Conservation (phyloP, 495 filamentous ascomycete species). For the Xylaria cubensis region DNA sequence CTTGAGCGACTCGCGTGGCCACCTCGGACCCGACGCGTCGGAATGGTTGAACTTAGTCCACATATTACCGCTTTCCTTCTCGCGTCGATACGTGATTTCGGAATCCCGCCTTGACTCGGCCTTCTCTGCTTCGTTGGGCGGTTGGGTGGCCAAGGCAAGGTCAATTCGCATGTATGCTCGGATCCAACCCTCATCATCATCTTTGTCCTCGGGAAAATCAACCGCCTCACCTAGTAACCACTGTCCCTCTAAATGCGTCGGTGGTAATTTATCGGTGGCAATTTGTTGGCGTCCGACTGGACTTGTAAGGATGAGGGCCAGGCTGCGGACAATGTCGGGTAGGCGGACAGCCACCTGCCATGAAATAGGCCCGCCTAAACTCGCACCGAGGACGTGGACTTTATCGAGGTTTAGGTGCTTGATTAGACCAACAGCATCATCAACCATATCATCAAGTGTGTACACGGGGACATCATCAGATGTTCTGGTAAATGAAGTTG, state of each 20-base stretch:
- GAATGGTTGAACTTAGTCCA: constrained; percentile 28
- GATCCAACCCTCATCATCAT: constrained; percentile 21
- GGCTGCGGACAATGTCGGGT: constrained; percentile 10
- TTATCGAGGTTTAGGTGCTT: constrained; percentile 15
- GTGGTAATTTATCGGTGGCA: constrained; percentile 12
- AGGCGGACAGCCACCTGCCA: constrained; percentile 21
- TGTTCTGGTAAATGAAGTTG: background rate
- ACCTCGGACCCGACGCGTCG: constrained; percentile 22
- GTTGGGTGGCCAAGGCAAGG: constrained; percentile 20
- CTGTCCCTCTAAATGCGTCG: background rate
- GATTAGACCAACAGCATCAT: constrained; percentile 24
- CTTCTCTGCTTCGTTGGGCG: constrained; percentile 20
- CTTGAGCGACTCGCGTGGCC: constrained; percentile 23
- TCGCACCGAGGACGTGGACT: constrained; percentile 14
- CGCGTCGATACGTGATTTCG: constrained; percentile 21
- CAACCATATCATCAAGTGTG: constrained; percentile 19
- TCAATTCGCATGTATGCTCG: constrained; percentile 13
- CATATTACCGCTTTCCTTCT: constrained; percentile 25
- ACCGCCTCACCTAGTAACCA: constrained; percentile 16
- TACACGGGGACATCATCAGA: constrained; percentile 14
- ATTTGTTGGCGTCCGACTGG: constrained; percentile 17
- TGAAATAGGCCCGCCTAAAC: constrained; percentile 23
- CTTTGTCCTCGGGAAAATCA: background rate
- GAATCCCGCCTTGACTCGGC: constrained; percentile 19
- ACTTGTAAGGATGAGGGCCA: constrained; percentile 21